Percentiles rank a stretch among this genome's conserved stretches.
phyloP scores from a whole-genome alignment of 352 stramenopile genomes.

The Phytophthora constricta region DNA sequence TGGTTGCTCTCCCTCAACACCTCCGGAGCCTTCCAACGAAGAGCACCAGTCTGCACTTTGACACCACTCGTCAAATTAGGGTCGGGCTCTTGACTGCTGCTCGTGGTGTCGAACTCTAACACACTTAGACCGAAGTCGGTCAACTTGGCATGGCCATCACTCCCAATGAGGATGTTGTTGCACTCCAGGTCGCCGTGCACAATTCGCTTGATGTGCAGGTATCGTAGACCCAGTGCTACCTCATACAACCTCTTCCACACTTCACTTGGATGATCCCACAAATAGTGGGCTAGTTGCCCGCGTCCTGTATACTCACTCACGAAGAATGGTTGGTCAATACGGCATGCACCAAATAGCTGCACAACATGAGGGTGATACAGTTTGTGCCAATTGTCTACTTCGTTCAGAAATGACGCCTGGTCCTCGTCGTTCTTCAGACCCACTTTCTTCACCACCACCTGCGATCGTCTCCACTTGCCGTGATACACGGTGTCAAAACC shows the following conservation, averaged over 20 bases:
- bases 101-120: not conserved
- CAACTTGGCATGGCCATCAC: constrained; percentile 17
- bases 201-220: constrained; percentile 45
- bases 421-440: not conserved
- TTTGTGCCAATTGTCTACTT: constrained; percentile 27
- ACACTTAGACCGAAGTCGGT: constrained; percentile 28
- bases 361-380: constrained; percentile 29
- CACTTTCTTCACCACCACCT: constrained; percentile 34
- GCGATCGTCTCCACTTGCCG: constrained; percentile 17
- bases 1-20: constrained; percentile 2
- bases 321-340: constrained; percentile 13
- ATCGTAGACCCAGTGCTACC: constrained; percentile 50
- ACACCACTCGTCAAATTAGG: not conserved
- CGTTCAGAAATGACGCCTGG: constrained; percentile 12
- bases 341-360: constrained; percentile 27
- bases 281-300: constrained; percentile 16
- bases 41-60: not conserved
- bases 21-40: constrained; percentile 31
- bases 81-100: not conserved
- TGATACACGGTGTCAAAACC: constrained; percentile 22
- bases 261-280: constrained; percentile 3
- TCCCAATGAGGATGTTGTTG: constrained; percentile 30
- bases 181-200: constrained; percentile 80
- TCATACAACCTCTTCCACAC: constrained; percentile 31
- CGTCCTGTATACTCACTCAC: constrained; percentile 19